A percentile compares a stretch with the other conserved stretches of the same genome.
Conservation (phyloP, 768 basidiomycete genomes). For the Hygrophorus pudorinus region DNA sequence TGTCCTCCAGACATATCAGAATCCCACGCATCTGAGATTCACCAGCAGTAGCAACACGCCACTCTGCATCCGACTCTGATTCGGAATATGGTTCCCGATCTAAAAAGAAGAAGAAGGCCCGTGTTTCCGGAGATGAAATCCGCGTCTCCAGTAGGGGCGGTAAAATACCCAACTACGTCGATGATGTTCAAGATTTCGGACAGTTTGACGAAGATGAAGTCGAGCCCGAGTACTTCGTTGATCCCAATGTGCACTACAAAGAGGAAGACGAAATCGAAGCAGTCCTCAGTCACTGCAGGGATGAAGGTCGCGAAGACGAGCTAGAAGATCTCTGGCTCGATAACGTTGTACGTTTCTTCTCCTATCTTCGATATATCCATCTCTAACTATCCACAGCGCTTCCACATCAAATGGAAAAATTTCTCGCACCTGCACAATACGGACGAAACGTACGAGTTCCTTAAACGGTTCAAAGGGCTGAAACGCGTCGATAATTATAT, state of each 20-base stretch:
- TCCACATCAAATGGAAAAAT: conserved; percentile 99
- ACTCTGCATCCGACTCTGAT: conserved; percentile 66
- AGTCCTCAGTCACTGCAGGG: conserved; percentile 78
- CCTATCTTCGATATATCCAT: conserved; percentile 4
- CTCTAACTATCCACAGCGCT: conserved; percentile 49
- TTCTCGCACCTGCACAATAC: conserved; percentile 99
- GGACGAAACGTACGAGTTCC: conserved; percentile 94
- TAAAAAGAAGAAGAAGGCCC: conserved; percentile 74
- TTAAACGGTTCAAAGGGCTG: conserved; percentile 90
- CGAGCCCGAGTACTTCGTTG: conserved; percentile 44
- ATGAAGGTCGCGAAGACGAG: conserved; percentile 72
- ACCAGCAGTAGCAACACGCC: conserved; percentile 36
- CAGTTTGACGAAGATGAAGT: conserved; percentile 55
- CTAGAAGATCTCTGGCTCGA: conserved; percentile 76
- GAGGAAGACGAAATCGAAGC: conserved; percentile 88
- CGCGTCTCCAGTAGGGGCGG: conserved; percentile 69
- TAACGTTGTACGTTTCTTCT: conserved; percentile 57
- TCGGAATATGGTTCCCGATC: conserved; percentile 81
- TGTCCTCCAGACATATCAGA: conserved; percentile 6
- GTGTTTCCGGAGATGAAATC: conserved; percentile 53
- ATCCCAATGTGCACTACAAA: conserved; percentile 42
- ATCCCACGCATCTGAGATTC: not conserved
- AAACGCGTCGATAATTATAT: conserved; percentile 99
- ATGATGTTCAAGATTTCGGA: conserved; percentile 75
- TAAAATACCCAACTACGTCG: conserved; percentile 78